Evolutionary conservation across 805 yeast species (phyloP), one percentile per base, ranked within the genome.

Genomic region (Ogataea corticis): DNA sequence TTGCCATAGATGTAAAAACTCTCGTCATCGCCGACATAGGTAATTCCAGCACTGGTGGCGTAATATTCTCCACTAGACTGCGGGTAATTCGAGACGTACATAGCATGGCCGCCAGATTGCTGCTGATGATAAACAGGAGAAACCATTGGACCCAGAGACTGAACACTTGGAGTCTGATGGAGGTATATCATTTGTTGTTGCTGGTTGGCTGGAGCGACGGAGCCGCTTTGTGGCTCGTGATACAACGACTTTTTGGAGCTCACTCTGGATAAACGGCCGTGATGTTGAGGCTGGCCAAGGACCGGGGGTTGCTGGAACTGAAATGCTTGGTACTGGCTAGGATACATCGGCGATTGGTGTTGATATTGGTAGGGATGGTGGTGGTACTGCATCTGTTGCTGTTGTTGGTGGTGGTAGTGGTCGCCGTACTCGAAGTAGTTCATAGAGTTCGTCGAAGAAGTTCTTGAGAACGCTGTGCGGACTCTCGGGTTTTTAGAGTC

Each of bases 391-490:
- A 25, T 33, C 10, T 25, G 49, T n/a, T 38, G 44, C 14, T 41
- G 41, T 12, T 25, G 44, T 30, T 27, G 42, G n/a, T 32, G 15
- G 23, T 32, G 15, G 30, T 29, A 27, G 6, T 44, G 48, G 10
- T 46, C 53, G 5, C 41, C 33, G 18, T 41, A 32, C 33, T 45
- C 45, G 34, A 46, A 44, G 31, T 48, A 50, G 32, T 38, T 44
- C 32, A 52, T 45, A 1, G 56, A 52, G n/a, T 42, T 42, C 23
- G 42, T 41, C 3, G 56, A 51, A 0, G 58, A 54, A 11, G 56
- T 43, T 13, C 56, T 35, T 10, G 58, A 51, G 30, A 46, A 48
- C 16, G 33, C 44, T 23, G 30, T 41, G 15, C 30, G 41, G 14
- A 31, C 15, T 9, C 41, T 38, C 1, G 48, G 28, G 10, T 37